Evolutionary conservation across 192 early-diverging fungal species (phyloP), one percentile per base, ranked within the genome.

Genomic region (Mycoemilia scoparia): DNA sequence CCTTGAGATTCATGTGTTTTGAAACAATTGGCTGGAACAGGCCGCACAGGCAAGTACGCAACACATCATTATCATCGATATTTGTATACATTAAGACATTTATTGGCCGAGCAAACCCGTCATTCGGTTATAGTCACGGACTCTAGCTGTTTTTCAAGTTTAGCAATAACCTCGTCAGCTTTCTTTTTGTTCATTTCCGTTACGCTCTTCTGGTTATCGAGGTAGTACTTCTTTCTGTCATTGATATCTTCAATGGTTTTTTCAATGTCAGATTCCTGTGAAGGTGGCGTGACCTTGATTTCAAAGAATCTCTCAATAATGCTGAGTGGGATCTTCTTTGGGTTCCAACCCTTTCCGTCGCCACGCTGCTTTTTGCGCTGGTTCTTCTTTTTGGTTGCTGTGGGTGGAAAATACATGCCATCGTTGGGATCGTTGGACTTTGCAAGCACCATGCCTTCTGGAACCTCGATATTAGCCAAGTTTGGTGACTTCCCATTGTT

Each of bases 161-260:
- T 72, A 22, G 70, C 76, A 41, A 92, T 78, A 64, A 77, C 77
- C 34, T 72, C 80, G 57, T 88, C 74, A 29, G 82, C 91, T 54
- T 76, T 76, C 40, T 64, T 71, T 71, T 82, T 89, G 67, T 90
- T 91, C 51, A 79, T 78, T 5, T 55, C 71, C 34, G 87, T 90
- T 10, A 67, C 69, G 37, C 63, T 68, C 30, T 67, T 73, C 56
- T 86, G 82, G 53, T 82, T 74, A 26, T 72, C 72, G 32, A 79
- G 43, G 61, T 66, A 96, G 49, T 76, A 60, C 13, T 66, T 47
- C 51, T 70, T 75, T 50, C 78, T 76, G 21, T 55, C 75, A 37
- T 64, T 62, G 25, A 96, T 59, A 26, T 68, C 69, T 25, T 71
- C 71, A 47, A 92, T 70, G 15, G 87, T 66, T 20, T 51, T 58